Base-by-base conservation (phyloP, 352 stramenopile genomes). In the Albugo candida region DNA sequence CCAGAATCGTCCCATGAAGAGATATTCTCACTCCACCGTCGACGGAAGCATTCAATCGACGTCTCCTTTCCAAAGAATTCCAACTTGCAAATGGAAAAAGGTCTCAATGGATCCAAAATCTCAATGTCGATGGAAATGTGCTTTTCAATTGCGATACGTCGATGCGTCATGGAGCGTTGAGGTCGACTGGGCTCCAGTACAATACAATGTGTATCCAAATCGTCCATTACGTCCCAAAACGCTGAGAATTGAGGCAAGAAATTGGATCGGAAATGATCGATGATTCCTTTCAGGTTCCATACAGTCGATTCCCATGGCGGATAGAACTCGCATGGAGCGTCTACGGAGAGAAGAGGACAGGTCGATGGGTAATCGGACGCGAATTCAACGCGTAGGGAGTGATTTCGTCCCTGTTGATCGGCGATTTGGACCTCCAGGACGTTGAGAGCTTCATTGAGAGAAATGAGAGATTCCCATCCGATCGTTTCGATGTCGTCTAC, bases 201-300 rank as follows among this genome's bases (percentile, higher is more conserved):
- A 52, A 73, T 89, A 31, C 67, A 79, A 2, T 64, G 52, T 14
- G 60, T 60, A 59, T 89, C 76, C 1, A 92, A 19, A n/a, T 67
- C 72, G 45, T 92, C 76, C 12, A 92, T 40, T 0, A 67, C 65
- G 39, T 83, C 63, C 76, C 79, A 92, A 51, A 92, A 92, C 0
- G n/a, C 35, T 56, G 88, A 75, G 58, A 74, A 86, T 11, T 52
- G 63, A 12, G 55, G 52, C 5, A 87, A n/a, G 51, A 34, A 85
- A 80, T 12, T 20, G 31, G 31, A 79, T 51, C 48, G 83, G 75
- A 57, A 85, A 61, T 16, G 47, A 37, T 35, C 82, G 21, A 8
- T 74, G 41, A 8, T 47, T 48, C 14, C 44, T 24, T 31, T 8
- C 24, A 8, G 24, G 2, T 66, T 40, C 14, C 2, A 20, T 49